phyloP scores from a whole-genome alignment of 176 grass and related monocot species.

The Avena sativa region DNA sequence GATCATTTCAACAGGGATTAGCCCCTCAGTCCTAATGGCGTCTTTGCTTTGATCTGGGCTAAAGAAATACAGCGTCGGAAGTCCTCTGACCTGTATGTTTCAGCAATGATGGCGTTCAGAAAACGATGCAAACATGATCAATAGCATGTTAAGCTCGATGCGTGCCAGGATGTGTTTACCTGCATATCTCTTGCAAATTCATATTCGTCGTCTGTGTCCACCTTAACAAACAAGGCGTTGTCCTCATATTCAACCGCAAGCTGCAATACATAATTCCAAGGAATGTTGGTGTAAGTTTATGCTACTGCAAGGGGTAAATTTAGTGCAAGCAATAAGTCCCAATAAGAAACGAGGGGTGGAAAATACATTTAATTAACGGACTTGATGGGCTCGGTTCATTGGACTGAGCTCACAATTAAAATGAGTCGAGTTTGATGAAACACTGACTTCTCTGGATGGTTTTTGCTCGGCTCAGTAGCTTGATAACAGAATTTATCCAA shows the following conservation, averaged over 20 bases:
- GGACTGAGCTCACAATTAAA: not conserved
- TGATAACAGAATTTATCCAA: not conserved
- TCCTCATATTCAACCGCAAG: slow-evolving; percentile 84
- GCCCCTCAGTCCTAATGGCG: slow-evolving; percentile 15
- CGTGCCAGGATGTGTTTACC: slow-evolving; percentile 45
- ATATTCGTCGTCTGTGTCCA: slow-evolving; percentile 17
- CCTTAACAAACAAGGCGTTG: slow-evolving; percentile 69
- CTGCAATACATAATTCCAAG: slow-evolving; percentile 43
- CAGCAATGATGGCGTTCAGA: slow-evolving; percentile 7
- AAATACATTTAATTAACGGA: not conserved
- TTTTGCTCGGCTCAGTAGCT: not conserved
- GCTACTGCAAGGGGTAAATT: not conserved
- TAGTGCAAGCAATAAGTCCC: not conserved
- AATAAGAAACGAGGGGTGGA: not conserved
- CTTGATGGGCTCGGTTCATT: not conserved
- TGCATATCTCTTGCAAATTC: slow-evolving; percentile 76
- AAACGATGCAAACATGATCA: not conserved
- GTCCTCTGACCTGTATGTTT: slow-evolving; percentile 68
- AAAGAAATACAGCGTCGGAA: slow-evolving; percentile 67
- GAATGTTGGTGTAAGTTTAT: slow-evolving; percentile 27
- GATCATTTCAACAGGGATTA: slow-evolving; percentile 17
- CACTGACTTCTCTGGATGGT: not conserved
- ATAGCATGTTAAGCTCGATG: not conserved
- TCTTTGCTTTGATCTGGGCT: slow-evolving; percentile 21
- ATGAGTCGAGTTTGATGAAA: not conserved